These are phyloP conservation scores for Arachis stenosperma DNA, from an alignment of 306 rosid species.

Conservation along the genomic window DNA sequence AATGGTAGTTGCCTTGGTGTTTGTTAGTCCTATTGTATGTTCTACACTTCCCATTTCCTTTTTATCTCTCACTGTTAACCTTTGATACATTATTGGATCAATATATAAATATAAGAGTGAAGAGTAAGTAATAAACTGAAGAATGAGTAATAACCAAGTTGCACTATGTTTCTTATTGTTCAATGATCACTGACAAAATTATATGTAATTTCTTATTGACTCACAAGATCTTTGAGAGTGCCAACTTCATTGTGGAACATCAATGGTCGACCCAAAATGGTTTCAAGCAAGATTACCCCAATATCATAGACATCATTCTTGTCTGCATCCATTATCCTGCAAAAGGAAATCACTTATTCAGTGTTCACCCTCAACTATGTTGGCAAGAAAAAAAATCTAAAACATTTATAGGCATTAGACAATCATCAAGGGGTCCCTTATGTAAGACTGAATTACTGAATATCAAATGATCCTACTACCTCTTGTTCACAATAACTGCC, in stretches of 20 bases:
- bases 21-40: no score
- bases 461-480: no score
- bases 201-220: constrained; percentile 25
- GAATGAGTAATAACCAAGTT: no score
- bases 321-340: constrained; percentile 64
- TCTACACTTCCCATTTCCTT: no score
- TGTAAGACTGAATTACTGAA: neutral
- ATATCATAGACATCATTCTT: constrained; percentile 87
- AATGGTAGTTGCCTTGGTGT: no score
- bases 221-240: constrained; percentile 81
- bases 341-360: constrained; percentile 15
- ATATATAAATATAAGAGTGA: no score
- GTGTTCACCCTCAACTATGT: neutral
- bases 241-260: constrained; percentile 86
- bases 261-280: constrained; percentile 83
- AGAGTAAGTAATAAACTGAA: no score
- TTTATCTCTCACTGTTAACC: no score
- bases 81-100: no score
- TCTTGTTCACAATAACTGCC: no score
- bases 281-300: constrained; percentile 84
- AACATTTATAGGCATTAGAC: neutral
- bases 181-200: neutral
- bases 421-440: neutral
- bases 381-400: constrained; percentile 3
- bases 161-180: neutral